A percentile compares a stretch with the other conserved stretches of the same genome.
phyloP scores from a whole-genome alignment of 768 basidiomycete genomes.

The Collybia nuda region DNA sequence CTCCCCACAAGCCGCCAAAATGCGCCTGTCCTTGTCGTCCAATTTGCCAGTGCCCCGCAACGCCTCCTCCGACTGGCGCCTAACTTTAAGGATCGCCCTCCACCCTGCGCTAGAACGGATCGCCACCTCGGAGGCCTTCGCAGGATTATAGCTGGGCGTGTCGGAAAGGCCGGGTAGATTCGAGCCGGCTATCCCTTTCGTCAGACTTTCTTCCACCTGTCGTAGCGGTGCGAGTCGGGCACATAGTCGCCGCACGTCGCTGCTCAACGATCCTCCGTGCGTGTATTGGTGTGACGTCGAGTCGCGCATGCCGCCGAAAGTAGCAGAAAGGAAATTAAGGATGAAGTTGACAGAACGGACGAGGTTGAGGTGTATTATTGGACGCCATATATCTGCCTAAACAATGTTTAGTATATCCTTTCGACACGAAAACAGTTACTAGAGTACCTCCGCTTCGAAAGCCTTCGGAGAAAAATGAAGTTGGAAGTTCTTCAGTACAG shows the following conservation, averaged over 20 bases:
- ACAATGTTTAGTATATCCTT: neutral
- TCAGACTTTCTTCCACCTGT: slow-evolving; percentile 53
- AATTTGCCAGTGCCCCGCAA: slow-evolving; percentile 11
- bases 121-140: slow-evolving; percentile 44
- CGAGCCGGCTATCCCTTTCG: slow-evolving; percentile 37
- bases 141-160: slow-evolving; percentile 29
- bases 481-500: slow-evolving; percentile 66
- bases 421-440: too few relatives aligned
- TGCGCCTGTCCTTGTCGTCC: slow-evolving; percentile 43
- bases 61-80: slow-evolving; percentile 23
- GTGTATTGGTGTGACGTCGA: slow-evolving; percentile 14
- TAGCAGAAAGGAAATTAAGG: slow-evolving; percentile 27
- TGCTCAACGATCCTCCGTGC: slow-evolving; percentile 23
- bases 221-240: slow-evolving; percentile 53
- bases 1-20: slow-evolving; percentile 50
- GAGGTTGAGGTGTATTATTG: slow-evolving; percentile 69
- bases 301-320: slow-evolving; percentile 15
- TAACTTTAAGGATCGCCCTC: slow-evolving; percentile 43
- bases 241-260: slow-evolving; percentile 44
- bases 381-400: slow-evolving; percentile 56
- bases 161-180: slow-evolving; percentile 10
- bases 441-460: slow-evolving; percentile 52
- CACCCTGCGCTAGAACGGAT: slow-evolving; percentile 49
- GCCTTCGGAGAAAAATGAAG: slow-evolving; percentile 59
- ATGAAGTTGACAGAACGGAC: slow-evolving; percentile 50